phyloP scores from a whole-genome alignment of 805 yeast genomes.

The Cephaloascus albidus region DNA sequence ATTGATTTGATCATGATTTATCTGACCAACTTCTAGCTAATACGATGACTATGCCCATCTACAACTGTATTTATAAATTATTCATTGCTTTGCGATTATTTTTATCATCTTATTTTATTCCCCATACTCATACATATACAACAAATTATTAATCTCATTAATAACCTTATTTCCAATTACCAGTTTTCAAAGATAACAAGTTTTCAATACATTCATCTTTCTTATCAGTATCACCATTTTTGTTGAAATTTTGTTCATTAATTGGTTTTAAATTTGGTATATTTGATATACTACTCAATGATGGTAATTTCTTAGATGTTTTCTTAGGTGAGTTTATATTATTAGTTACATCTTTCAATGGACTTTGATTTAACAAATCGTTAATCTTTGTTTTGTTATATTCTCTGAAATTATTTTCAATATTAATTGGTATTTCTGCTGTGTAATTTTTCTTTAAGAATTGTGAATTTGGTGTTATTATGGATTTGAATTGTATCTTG shows the following conservation, averaged over 20 bases:
- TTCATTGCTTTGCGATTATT: too few relatives aligned
- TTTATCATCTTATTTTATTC: too few relatives aligned
- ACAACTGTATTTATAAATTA: too few relatives aligned
- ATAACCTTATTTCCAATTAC: conserved; percentile 19
- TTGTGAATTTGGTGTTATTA: background rate
- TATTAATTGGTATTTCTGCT: conserved; percentile 2
- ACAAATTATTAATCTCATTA: too few relatives aligned
- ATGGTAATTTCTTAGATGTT: background rate
- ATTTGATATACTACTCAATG: background rate
- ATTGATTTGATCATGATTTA: too few relatives aligned
- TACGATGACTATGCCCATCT: too few relatives aligned
- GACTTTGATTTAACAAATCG: background rate
- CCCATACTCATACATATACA: background rate
- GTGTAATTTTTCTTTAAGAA: conserved; percentile 1
- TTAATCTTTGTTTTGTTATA: background rate
- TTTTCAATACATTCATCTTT: conserved; percentile 26
- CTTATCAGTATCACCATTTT: conserved; percentile 3
- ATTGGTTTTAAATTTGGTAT: background rate
- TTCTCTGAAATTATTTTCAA: conserved; percentile 3
- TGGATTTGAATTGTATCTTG: background rate
- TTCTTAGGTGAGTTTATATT: background rate
- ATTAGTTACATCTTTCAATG: too few relatives aligned
- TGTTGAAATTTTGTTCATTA: conserved; percentile 1
- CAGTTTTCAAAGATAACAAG: conserved; percentile 27
- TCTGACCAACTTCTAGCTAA: too few relatives aligned